Conservation (phyloP, 2,329 filamentous ascomycete species). For the Fusarium chaquense region DNA sequence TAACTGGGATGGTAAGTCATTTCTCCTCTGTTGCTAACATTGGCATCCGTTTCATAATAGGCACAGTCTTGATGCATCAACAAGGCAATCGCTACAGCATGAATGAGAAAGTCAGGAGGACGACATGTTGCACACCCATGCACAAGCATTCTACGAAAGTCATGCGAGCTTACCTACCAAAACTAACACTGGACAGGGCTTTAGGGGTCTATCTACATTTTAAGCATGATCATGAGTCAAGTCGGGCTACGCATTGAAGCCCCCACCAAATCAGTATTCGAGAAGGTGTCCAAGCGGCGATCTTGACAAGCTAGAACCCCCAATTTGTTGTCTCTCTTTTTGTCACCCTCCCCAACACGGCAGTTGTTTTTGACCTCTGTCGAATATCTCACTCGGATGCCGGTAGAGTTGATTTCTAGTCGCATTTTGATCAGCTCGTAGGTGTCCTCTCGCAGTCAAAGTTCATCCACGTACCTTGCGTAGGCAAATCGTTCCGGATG, state of each 20-base stretch:
- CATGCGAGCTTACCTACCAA: conserved; percentile 16
- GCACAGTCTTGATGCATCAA: neutral
- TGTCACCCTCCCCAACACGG: neutral
- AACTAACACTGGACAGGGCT: conserved; percentile 3
- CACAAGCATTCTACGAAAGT: conserved; percentile 26
- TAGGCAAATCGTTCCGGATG: conserved; percentile 39
- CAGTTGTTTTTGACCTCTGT: neutral
- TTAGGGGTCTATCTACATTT: neutral
- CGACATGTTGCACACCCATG: conserved; percentile 4
- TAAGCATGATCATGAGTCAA: conserved; percentile 26
- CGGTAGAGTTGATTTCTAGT: conserved; percentile 29
- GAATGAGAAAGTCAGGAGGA: conserved; percentile 3
- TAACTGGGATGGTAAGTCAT: neutral
- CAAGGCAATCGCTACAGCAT: neutral
- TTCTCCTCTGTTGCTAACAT: neutral
- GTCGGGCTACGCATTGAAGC: conserved; percentile 24
- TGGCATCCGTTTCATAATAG: neutral
- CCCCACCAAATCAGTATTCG: conserved; percentile 34
- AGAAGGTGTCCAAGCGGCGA: conserved; percentile 32
- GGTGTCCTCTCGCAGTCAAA: conserved; percentile 19
- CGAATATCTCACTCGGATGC: neutral
- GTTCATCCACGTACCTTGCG: conserved; percentile 43
- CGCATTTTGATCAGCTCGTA: conserved; percentile 37
- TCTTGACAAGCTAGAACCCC: conserved; percentile 25
- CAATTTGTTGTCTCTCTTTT: conserved; percentile 1